Evolutionary conservation across 306 rosid species (phyloP).

Genomic region (peach (Prunus persica)): DNA sequence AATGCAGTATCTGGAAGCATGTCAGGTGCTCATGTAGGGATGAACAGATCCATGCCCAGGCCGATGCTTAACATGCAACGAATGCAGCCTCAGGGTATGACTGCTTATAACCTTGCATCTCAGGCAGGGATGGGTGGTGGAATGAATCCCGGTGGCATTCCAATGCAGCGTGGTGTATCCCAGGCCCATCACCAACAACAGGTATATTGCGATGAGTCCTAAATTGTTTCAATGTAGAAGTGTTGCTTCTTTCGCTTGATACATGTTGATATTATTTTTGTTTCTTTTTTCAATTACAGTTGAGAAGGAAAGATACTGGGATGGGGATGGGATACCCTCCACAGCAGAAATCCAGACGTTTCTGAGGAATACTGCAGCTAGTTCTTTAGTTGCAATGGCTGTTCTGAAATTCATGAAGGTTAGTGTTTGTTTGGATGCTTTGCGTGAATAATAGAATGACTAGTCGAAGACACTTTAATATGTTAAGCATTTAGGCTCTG

Average conservation of each 20-base stretch:
- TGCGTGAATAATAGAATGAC: background rate
- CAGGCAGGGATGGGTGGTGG: slow-evolving; percentile 79
- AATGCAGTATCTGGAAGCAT: slow-evolving; percentile 63
- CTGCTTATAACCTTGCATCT: slow-evolving; percentile 72
- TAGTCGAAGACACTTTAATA: no score
- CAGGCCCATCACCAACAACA: slow-evolving; percentile 91
- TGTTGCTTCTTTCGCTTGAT: background rate
- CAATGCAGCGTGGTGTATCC: slow-evolving; percentile 84
- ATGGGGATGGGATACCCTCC: slow-evolving; percentile 78
- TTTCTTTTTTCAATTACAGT: slow-evolving; percentile 33
- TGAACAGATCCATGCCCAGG: slow-evolving; percentile 66
- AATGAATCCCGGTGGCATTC: slow-evolving; percentile 85
- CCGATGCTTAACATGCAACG: slow-evolving; percentile 74
- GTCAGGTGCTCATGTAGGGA: slow-evolving; percentile 55
- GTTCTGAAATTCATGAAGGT: background rate
- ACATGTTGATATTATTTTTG: slow-evolving; percentile 16
- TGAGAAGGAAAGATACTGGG: slow-evolving; percentile 72
- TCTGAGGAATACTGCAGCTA: slow-evolving; percentile 41
- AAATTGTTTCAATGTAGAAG: background rate
- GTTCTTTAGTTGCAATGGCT: background rate
- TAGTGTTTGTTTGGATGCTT: background rate
- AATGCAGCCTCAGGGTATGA: slow-evolving; percentile 72
- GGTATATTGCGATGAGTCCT: slow-evolving; percentile 30
- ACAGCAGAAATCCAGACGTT: slow-evolving; percentile 75
- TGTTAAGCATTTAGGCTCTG: no score